Conservation (phyloP, 2,329 filamentous ascomycete genomes). For the Sporothrix dimorphospora region DNA sequence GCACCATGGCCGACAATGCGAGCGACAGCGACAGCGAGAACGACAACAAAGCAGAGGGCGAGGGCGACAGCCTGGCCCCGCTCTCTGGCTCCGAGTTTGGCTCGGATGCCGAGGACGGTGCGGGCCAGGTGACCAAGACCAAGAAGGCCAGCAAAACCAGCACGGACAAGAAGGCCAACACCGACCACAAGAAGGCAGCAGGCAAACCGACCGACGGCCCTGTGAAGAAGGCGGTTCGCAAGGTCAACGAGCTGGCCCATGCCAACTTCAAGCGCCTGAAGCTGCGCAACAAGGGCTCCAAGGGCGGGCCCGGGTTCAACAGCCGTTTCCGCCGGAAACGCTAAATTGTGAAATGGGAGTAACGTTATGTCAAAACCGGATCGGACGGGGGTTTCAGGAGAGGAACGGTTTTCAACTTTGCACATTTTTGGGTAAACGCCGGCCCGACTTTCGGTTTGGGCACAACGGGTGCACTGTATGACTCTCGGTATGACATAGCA, state of each 20-base stretch:
- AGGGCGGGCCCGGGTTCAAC: conserved; percentile 60
- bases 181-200: conserved; percentile 36
- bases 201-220: conserved; percentile 42
- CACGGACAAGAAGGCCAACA: conserved; percentile 36
- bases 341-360: conserved; percentile 32
- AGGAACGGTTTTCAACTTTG: too few relatives aligned
- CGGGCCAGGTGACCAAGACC: conserved; percentile 34
- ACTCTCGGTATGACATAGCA: neutral
- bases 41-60: conserved; percentile 47
- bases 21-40: conserved; percentile 40
- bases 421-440: neutral
- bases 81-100: conserved; percentile 33
- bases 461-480: neutral
- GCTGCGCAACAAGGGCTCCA: conserved; percentile 63
- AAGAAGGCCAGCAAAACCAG: conserved; percentile 15
- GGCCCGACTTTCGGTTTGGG: neutral
- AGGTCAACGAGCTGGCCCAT: conserved; percentile 66
- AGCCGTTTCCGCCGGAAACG: conserved; percentile 61
- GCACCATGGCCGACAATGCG: conserved; percentile 39
- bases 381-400: neutral
- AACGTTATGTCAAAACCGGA: neutral
- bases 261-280: conserved; percentile 70
- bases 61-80: conserved; percentile 42
- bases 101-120: conserved; percentile 35
- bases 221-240: conserved; percentile 58